phyloP scores from a whole-genome alignment of 805 yeast species.

The Tetrapisispora namnaoensis region DNA sequence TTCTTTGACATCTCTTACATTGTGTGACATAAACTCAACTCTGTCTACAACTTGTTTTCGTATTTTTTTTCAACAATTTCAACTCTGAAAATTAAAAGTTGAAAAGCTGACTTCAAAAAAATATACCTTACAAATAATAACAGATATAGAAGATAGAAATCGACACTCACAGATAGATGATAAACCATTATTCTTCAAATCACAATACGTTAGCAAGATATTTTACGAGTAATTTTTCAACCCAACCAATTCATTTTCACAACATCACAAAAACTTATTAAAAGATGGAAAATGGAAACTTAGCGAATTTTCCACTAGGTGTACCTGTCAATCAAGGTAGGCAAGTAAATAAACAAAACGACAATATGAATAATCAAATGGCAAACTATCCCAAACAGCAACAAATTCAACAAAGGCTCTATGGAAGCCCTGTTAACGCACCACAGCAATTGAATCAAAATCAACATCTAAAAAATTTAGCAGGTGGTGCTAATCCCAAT shows the following conservation, averaged over 20 bases:
- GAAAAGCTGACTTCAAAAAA: no score
- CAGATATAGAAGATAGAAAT: no score
- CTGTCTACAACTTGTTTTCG: no score
- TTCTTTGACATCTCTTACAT: no score
- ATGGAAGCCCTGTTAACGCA: constrained; percentile 2
- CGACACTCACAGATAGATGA: no score
- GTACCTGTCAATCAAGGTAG: constrained; percentile 3
- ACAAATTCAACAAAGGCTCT: background rate
- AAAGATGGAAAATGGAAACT: background rate
- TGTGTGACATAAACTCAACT: no score
- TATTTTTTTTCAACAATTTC: no score
- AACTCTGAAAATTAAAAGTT: no score
- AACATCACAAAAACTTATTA: background rate
- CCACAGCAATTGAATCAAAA: constrained; percentile 4
- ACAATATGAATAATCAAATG: background rate
- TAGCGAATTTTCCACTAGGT: background rate
- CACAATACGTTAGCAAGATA: no score
- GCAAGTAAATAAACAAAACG: background rate
- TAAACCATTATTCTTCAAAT: no score
- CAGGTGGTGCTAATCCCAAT: background rate
- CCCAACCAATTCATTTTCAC: background rate
- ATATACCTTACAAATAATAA: no score
- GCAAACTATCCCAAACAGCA: background rate
- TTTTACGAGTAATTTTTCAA: no score
- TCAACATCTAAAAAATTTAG: background rate